Evolutionary conservation across 768 basidiomycete genomes (phyloP).

Genomic region (Rhizopogon vinicolor): DNA sequence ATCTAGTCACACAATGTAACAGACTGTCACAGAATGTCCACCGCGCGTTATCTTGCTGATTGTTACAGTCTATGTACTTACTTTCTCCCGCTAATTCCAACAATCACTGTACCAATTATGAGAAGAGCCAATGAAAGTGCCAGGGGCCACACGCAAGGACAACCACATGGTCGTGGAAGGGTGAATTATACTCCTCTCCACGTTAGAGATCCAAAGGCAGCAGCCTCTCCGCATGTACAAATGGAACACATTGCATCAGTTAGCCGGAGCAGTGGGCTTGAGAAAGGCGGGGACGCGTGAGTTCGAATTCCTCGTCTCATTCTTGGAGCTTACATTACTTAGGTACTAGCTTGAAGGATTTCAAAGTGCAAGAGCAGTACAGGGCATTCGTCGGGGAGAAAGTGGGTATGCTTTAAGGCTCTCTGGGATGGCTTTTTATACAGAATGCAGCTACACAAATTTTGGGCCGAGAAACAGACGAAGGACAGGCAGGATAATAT

Average conservation of each 20-base stretch:
- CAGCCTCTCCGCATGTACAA: slow-evolving; percentile 11
- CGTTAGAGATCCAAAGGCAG: neutral
- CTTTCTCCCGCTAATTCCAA: neutral
- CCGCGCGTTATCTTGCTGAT: too few species aligned
- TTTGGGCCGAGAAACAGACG: slow-evolving; percentile 24
- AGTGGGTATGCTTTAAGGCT: slow-evolving; percentile 50
- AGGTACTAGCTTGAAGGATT: slow-evolving; percentile 55
- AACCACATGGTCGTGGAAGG: neutral
- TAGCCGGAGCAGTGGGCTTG: slow-evolving; percentile 72
- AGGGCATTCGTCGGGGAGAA: slow-evolving; percentile 59
- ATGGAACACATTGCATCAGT: slow-evolving; percentile 71
- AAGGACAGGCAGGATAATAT: slow-evolving; percentile 62
- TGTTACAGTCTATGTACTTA: too few species aligned
- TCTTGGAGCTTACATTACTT: slow-evolving; percentile 7
- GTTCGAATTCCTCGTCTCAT: slow-evolving; percentile 17
- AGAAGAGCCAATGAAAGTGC: neutral
- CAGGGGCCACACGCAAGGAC: neutral
- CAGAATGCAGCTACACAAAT: slow-evolving; percentile 7
- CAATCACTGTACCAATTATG: neutral
- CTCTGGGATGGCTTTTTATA: slow-evolving; percentile 37
- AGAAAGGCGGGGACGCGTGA: slow-evolving; percentile 73
- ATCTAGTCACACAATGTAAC: too few species aligned
- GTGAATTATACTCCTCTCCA: neutral
- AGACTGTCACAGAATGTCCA: too few species aligned
- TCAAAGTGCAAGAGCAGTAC: slow-evolving; percentile 61